Evolutionary conservation across 2,329 filamentous ascomycete species (phyloP).

Genomic region (Claviceps spartinae): DNA sequence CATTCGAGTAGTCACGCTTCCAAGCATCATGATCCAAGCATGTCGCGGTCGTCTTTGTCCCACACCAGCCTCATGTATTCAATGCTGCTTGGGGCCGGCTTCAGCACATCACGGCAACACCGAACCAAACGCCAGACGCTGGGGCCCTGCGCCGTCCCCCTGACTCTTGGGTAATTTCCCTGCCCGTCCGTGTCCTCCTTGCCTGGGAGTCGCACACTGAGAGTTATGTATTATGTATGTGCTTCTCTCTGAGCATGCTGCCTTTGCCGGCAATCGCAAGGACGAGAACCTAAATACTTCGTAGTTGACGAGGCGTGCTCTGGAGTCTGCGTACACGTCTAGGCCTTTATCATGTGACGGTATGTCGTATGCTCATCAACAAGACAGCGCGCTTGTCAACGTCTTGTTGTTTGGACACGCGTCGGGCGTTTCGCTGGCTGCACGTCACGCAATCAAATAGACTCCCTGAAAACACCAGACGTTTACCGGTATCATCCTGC

Average conservation of each 20-base stretch:
- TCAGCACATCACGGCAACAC: slow-evolving; percentile 3
- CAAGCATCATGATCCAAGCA: too few species aligned
- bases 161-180: slow-evolving; percentile 6
- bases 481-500: too few species aligned
- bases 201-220: neutral
- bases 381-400: neutral
- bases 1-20: too few species aligned
- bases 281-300: too few species aligned
- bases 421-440: neutral
- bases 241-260: neutral
- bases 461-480: neutral
- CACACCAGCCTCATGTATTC: slow-evolving; percentile 5
- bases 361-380: neutral
- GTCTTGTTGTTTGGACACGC: neutral
- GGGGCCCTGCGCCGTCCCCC: neutral
- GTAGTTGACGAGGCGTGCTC: neutral
- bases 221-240: neutral
- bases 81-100: neutral
- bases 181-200: neutral
- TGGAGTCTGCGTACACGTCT: neutral
- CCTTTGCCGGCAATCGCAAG: neutral
- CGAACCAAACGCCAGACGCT: slow-evolving; percentile 3
- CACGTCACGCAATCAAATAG: neutral
- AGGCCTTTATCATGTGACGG: neutral
- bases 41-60: slow-evolving; percentile 3